Evolutionary conservation across 805 yeast species (phyloP).

Genomic region (Metschnikowia colocasiae): DNA sequence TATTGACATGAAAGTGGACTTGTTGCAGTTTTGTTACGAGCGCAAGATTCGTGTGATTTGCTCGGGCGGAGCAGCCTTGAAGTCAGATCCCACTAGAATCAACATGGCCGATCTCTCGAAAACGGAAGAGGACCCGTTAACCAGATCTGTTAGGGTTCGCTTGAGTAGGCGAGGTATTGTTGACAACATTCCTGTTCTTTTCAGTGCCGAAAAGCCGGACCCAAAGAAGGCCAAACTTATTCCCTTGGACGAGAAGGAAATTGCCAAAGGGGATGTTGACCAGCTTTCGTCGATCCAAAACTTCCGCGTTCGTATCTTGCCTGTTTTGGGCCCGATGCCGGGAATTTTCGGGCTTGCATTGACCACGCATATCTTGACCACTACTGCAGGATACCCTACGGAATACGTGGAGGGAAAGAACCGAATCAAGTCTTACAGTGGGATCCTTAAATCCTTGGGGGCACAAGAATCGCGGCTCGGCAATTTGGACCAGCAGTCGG

Average conservation of each 20-base stretch:
- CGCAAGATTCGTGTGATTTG: slow-evolving; percentile 67
- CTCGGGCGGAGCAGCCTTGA: slow-evolving; percentile 97
- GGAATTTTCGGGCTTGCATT: slow-evolving; percentile 91
- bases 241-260: slow-evolving; percentile 81
- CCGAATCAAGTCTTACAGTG: slow-evolving; percentile 80
- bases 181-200: slow-evolving; percentile 79
- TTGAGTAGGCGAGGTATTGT: slow-evolving; percentile 75
- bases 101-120: slow-evolving; percentile 83
- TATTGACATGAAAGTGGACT: slow-evolving; percentile 92
- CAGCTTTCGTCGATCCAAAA: slow-evolving; percentile 83
- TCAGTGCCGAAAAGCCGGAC: slow-evolving; percentile 94
- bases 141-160: slow-evolving; percentile 81
- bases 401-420: slow-evolving; percentile 91
- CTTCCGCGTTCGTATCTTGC: slow-evolving; percentile 90
- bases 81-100: slow-evolving; percentile 90
- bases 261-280: slow-evolving; percentile 76
- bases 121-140: slow-evolving; percentile 92
- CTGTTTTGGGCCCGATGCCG: slow-evolving; percentile 96
- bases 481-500: slow-evolving; percentile 67
- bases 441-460: slow-evolving; percentile 74
- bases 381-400: slow-evolving; percentile 81
- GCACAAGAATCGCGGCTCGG: slow-evolving; percentile 85
- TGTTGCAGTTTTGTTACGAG: slow-evolving; percentile 67
- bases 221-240: slow-evolving; percentile 85
- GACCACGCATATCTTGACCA: slow-evolving; percentile 77